phyloP scores from a whole-genome alignment of 1,139 yeast genomes.

The Pichia sp. region DNA sequence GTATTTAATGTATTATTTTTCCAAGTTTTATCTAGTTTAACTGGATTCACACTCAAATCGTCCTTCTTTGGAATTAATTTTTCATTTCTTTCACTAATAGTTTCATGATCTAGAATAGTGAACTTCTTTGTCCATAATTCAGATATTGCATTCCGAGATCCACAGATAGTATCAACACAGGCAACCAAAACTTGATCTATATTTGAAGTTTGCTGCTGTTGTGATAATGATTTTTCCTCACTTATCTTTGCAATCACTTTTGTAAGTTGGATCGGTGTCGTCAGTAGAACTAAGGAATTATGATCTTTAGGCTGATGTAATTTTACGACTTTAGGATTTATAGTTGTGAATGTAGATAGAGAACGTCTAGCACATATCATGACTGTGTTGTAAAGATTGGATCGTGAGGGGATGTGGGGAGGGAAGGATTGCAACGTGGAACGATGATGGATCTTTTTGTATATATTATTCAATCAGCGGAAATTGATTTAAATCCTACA shows the following conservation, averaged over 20 bases:
- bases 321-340: slow-evolving; percentile 15
- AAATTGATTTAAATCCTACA: too few relatives aligned
- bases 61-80: slow-evolving; percentile 7
- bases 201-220: slow-evolving; percentile 1
- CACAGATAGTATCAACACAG: slow-evolving; percentile 41
- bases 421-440: too few relatives aligned
- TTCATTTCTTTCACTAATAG: slow-evolving; percentile 12
- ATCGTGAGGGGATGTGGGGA: too few relatives aligned
- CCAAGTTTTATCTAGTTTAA: slow-evolving; percentile 22
- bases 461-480: background rate
- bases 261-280: slow-evolving; percentile 40
- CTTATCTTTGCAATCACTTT: slow-evolving; percentile 32
- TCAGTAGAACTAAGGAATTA: slow-evolving; percentile 28
- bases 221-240: slow-evolving; percentile 16
- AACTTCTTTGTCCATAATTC: slow-evolving; percentile 37
- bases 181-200: slow-evolving; percentile 39
- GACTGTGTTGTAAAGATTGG: too few relatives aligned
- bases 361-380: slow-evolving; percentile 7
- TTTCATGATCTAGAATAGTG: slow-evolving; percentile 17
- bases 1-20: slow-evolving; percentile 8
- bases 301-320: slow-evolving; percentile 10
- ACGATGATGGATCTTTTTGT: background rate
- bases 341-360: slow-evolving; percentile 16
- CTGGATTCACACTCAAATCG: slow-evolving; percentile 18
- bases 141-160: slow-evolving; percentile 37